Evolutionary conservation across 306 rosid genomes (phyloP), one percentile per base, ranked within the genome.

Genomic region (Sophora flavescens): DNA sequence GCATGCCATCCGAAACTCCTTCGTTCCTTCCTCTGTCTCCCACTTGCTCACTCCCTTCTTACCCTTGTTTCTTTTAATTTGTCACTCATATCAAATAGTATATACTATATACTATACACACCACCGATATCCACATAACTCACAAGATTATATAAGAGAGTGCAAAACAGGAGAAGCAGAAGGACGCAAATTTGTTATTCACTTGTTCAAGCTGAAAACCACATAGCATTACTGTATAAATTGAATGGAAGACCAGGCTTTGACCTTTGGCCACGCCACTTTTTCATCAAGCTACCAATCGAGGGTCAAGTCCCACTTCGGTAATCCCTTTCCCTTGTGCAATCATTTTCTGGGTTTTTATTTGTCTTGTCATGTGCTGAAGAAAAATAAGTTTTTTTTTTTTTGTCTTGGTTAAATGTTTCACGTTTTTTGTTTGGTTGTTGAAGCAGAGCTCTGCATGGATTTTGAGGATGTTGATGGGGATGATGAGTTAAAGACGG

Each of bases 401-500:
- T 22, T 22, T 1, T 22, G 22, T 22, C 22, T 22, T 22, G 22
- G 22, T 22, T 22, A 22, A 22, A 22, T 22, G 22, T 22, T 22
- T 22, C 22, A 22, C 22, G 22, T 22, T 22, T 54, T 22, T 70
- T 73, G 16, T 69, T 63, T n/a, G 57, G 51, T 26, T 38, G 32
- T 57, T 51, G 80, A 63, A 51, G 72, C 88, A 89, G 97, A 91
- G 61, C 84, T 77, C 39, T 89, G 64, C 41, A 65, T 87, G 41
- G 94, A 91, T 76, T 84, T 86, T 56, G 97, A 91, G 45, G 97
- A 91, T 4, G 79, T 77, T 39, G 86, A 79, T 16, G 89, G 41
- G 28, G 96, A 85, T 4, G 89, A 84, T 17, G 97, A 88, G 73
- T 51, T 83, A 16, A 79, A 67, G 26, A 70, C 80, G 70, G 87